phyloP scores from a whole-genome alignment of 352 stramenopile genomes.

The Globisporangium takayamanum region DNA sequence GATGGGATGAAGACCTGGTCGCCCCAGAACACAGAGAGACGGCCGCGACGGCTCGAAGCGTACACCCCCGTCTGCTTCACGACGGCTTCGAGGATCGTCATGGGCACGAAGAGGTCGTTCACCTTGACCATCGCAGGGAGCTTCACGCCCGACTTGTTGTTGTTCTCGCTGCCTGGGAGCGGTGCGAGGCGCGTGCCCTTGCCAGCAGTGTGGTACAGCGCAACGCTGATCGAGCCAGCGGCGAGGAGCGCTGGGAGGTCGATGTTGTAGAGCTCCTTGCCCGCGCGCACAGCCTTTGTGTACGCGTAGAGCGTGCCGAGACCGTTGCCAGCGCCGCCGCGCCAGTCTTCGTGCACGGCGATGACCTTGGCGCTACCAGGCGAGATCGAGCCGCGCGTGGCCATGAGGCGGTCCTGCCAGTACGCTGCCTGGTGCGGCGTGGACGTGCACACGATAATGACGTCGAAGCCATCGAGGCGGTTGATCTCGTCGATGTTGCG shows the following conservation, averaged over 20 bases:
- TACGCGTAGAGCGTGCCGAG: conserved; percentile 95
- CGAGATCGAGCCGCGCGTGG: conserved; percentile 74
- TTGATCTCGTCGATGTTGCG: conserved; percentile 87
- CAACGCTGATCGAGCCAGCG: conserved; percentile 80
- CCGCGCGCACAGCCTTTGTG: conserved; percentile 89
- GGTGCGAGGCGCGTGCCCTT: conserved; percentile 96
- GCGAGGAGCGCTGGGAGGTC: conserved; percentile 84
- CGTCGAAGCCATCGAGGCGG: conserved; percentile 89
- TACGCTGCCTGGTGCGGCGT: conserved; percentile 95
- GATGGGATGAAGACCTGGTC: conserved; percentile 98
- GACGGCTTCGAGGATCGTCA: conserved; percentile 97
- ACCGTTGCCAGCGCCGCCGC: conserved; percentile 94
- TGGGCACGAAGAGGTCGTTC: conserved; percentile 81
- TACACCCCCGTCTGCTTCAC: conserved; percentile 98
- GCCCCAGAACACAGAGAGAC: conserved; percentile 97
- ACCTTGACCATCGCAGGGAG: conserved; percentile 91
- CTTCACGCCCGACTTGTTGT: conserved; percentile 99
- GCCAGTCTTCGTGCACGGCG: conserved; percentile 95
- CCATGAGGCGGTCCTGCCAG: conserved; percentile 94
- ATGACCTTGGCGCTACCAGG: conserved; percentile 90
- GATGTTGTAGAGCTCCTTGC: conserved; percentile 79
- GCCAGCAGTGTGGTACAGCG: conserved; percentile 96
- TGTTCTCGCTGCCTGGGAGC: conserved; percentile 96
- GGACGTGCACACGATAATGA: conserved; percentile 97
- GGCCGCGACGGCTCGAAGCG: conserved; percentile 89